These are phyloP conservation scores for Paramyrothecium sp. DNA, from an alignment of 2,329 filamentous ascomycete species.

Conservation along the genomic window DNA sequence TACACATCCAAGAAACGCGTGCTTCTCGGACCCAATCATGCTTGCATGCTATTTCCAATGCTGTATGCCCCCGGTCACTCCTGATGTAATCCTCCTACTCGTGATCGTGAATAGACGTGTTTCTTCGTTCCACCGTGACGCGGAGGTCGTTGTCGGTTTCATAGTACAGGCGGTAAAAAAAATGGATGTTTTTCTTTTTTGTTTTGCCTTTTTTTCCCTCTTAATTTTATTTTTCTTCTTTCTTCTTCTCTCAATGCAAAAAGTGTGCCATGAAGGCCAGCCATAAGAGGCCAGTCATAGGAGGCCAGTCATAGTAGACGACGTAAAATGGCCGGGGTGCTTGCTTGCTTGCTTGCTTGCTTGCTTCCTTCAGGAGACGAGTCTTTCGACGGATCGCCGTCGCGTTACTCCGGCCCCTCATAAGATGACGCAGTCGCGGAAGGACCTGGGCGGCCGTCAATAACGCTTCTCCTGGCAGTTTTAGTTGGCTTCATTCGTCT, in stretches of 20 bases:
- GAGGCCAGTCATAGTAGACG: no score
- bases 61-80: not conserved
- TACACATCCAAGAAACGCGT: not conserved
- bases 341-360: no score
- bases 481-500: constrained; percentile 11
- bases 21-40: not conserved
- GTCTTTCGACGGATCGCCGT: not conserved
- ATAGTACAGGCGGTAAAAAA: no score
- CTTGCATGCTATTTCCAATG: not conserved
- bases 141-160: no score
- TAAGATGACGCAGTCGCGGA: constrained; percentile 28
- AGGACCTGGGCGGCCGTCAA: constrained; percentile 25
- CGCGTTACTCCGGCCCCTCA: constrained; percentile 11
- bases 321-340: constrained; percentile 6
- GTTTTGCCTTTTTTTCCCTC: no score
- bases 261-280: no score
- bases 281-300: no score
- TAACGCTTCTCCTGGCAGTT: constrained; percentile 22
- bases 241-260: no score
- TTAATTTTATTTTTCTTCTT: no score
- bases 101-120: not conserved
- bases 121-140: no score
- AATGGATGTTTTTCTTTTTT: no score
- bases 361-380: not conserved
- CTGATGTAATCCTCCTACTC: not conserved